Conservation (phyloP, 208 protist species). For the Trichomonas tenax region DNA sequence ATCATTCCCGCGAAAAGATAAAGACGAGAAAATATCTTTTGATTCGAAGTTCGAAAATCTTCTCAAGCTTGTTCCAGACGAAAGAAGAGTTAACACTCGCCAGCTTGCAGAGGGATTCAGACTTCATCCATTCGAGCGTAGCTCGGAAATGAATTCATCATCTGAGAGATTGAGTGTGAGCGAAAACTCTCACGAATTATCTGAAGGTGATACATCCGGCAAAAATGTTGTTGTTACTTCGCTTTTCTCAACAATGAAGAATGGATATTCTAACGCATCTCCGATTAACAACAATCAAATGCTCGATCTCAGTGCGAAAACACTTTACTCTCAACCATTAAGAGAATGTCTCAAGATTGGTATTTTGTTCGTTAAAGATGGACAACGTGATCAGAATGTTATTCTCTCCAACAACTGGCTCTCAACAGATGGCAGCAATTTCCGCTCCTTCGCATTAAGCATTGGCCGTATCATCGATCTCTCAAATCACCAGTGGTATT, state of each 20-base stretch:
- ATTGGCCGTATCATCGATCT: neutral
- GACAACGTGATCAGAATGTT: neutral
- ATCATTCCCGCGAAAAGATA: neutral
- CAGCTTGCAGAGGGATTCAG: neutral
- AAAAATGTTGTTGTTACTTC: too few relatives aligned
- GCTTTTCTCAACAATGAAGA: too few relatives aligned
- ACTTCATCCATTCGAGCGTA: too few relatives aligned
- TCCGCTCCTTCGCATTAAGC: neutral
- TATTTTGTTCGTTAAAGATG: neutral
- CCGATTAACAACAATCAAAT: neutral
- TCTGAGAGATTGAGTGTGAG: too few relatives aligned
- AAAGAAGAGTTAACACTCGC: neutral
- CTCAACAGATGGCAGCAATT: neutral
- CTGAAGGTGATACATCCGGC: too few relatives aligned
- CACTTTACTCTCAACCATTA: neutral
- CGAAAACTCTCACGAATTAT: too few relatives aligned
- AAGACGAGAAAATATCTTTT: neutral
- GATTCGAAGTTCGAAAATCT: neutral
- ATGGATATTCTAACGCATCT: too few relatives aligned
- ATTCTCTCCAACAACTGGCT: neutral
- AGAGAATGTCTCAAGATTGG: neutral
- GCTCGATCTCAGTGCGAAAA: neutral
- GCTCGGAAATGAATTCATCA: too few relatives aligned
- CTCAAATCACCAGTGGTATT: neutral
- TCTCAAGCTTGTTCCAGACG: neutral